These are phyloP conservation scores for Aquilaria malaccensis DNA, from an alignment of 345 rosid species.

Conservation along the genomic window DNA sequence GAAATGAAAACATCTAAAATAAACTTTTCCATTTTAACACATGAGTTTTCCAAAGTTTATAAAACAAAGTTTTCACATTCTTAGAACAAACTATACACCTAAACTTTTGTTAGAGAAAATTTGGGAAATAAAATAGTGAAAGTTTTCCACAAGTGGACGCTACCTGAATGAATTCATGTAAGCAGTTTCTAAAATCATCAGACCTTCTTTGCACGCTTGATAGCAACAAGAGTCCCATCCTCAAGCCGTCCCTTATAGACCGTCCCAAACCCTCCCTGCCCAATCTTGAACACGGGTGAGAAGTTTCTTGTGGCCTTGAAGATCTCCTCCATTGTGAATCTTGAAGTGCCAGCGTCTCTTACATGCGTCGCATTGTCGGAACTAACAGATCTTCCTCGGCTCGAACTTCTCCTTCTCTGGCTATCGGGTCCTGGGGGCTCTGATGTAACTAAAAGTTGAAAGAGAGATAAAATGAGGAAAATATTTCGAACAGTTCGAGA, in stretches of 20 bases:
- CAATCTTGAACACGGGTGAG: conserved; percentile 74
- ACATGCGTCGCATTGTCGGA: conserved; percentile 23
- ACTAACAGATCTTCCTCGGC: conserved; percentile 25
- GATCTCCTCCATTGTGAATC: conserved; percentile 61
- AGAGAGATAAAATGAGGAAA: background rate
- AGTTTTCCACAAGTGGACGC: no score
- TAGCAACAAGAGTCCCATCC: conserved; percentile 71
- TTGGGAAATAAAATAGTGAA: background rate
- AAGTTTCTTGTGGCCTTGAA: conserved; percentile 64
- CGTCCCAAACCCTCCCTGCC: conserved; percentile 90
- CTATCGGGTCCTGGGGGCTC: conserved; percentile 26
- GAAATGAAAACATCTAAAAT: background rate
- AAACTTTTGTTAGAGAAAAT: no score
- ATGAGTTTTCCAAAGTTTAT: no score
- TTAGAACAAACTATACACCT: no score
- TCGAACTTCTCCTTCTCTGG: conserved; percentile 38
- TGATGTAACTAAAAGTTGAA: conserved; percentile 19
- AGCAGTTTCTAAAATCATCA: background rate
- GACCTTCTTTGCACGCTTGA: conserved; percentile 93
- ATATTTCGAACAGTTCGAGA: no score
- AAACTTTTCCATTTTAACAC: background rate
- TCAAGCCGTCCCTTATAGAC: conserved; percentile 77
- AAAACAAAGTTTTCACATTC: no score
- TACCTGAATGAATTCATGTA: no score
- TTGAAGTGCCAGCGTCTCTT: conserved; percentile 35